These are phyloP conservation scores for Pleurotus sapidus DNA, from an alignment of 768 basidiomycete genomes.

Conservation along the genomic window DNA sequence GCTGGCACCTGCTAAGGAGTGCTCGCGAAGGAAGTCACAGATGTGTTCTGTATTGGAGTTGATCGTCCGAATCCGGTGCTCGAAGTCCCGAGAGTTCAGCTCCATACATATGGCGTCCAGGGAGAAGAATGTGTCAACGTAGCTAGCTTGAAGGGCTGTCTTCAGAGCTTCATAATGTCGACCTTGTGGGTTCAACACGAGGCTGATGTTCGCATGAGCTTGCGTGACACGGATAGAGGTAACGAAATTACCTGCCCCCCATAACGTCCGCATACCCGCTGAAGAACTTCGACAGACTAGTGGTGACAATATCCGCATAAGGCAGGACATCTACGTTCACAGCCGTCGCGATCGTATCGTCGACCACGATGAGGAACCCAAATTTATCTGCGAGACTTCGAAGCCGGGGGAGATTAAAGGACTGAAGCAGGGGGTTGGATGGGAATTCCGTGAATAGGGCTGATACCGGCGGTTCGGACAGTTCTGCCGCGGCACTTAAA, in stretches of 20 bases:
- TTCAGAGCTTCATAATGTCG: conserved; percentile 70
- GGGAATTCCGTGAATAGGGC: conserved; percentile 94
- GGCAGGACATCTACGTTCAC: conserved; percentile 89
- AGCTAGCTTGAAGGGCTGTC: conserved; percentile 48
- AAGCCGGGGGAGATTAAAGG: conserved; percentile 72
- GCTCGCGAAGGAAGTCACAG: conserved; percentile 72
- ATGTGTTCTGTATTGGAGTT: conserved; percentile 81
- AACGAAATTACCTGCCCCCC: conserved; percentile 81
- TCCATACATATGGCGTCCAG: conserved; percentile 98
- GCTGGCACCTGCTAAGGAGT: conserved; percentile 44
- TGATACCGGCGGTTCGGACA: conserved; percentile 56
- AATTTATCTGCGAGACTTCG: conserved; percentile 82
- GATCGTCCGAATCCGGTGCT: conserved; percentile 67
- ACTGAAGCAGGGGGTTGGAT: conserved; percentile 91
- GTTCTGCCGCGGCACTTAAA: conserved; percentile 30
- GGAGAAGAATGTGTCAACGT: conserved; percentile 84
- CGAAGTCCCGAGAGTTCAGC: conserved; percentile 94
- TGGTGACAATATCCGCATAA: conserved; percentile 86
- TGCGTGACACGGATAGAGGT: background rate
- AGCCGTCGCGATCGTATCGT: conserved; percentile 95
- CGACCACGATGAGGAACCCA: conserved; percentile 84
- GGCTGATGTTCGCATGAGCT: conserved; percentile 39
- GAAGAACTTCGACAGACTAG: conserved; percentile 92
- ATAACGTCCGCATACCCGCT: conserved; percentile 94
- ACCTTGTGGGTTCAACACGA: conserved; percentile 82